Conservation (phyloP, 2,329 filamentous ascomycete genomes). For the Venturia carpophila region DNA sequence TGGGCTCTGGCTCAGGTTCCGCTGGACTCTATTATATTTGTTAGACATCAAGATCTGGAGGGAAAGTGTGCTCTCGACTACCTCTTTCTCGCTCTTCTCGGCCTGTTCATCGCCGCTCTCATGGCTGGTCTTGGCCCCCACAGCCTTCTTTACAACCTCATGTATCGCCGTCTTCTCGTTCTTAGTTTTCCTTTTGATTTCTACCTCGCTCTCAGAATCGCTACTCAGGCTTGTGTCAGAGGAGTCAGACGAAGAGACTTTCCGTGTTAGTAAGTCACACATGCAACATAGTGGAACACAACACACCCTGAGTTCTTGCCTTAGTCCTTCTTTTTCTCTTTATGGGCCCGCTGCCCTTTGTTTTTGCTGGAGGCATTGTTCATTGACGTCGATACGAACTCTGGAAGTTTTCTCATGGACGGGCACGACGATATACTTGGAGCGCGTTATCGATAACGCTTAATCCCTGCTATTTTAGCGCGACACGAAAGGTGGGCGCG, state of each 20-base stretch:
- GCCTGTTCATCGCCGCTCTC: neutral
- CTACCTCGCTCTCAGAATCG: slow-evolving; percentile 11
- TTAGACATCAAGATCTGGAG: neutral
- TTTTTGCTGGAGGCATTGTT: slow-evolving; percentile 3
- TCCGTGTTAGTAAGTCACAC: neutral
- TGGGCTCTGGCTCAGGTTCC: slow-evolving; percentile 2
- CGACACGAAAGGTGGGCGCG: neutral
- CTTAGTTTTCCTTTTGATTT: neutral
- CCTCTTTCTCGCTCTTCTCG: slow-evolving; percentile 7
- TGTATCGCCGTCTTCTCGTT: neutral
- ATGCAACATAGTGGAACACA: neutral
- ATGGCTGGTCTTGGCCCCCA: neutral
- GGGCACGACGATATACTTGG: neutral
- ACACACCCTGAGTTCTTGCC: slow-evolving; percentile 8
- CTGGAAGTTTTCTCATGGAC: neutral
- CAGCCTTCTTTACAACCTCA: neutral
- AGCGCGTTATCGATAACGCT: slow-evolving; percentile 2
- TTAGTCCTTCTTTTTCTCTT: slow-evolving; percentile 9
- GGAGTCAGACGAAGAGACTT: neutral
- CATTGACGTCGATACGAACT: neutral
- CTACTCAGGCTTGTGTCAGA: slow-evolving; percentile 12
- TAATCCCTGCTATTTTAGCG: neutral
- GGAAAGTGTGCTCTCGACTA: neutral
- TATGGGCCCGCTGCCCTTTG: neutral
- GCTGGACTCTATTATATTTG: neutral